These are phyloP conservation scores for Populus trichocarpa DNA, from an alignment of 441 rosid genomes.

Conservation along the genomic window DNA sequence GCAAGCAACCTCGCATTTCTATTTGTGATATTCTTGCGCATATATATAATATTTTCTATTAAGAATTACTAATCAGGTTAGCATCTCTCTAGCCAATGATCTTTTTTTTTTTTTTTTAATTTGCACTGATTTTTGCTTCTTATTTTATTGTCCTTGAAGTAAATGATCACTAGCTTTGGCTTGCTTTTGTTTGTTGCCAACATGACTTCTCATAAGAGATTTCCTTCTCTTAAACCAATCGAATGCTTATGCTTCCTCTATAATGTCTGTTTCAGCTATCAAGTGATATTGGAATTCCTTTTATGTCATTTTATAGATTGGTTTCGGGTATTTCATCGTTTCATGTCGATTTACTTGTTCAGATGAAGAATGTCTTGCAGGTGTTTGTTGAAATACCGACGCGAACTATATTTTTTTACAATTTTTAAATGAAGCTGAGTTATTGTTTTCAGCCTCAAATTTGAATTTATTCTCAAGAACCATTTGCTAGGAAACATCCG, in stretches of 20 bases:
- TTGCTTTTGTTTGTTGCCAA: background rate
- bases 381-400: conserved; percentile 18
- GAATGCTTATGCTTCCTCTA: too few relatives aligned
- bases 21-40: background rate
- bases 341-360: background rate
- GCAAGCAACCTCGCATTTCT: background rate
- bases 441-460: background rate
- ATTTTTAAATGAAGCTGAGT: too few relatives aligned
- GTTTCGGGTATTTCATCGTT: background rate
- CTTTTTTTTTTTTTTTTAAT: too few relatives aligned
- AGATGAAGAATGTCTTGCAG: background rate
- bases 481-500: too few relatives aligned
- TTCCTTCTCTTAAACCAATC: too few relatives aligned
- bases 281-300: background rate
- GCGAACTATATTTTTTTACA: background rate
- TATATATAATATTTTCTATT: background rate
- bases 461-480: background rate
- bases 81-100: too few relatives aligned
- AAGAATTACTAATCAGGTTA: too few relatives aligned
- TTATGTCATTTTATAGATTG: background rate
- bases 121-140: too few relatives aligned
- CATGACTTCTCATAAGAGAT: background rate
- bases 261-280: too few relatives aligned
- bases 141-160: too few relatives aligned
- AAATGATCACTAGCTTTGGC: background rate